These are phyloP conservation scores for Arctium minus DNA, from an alignment of 129 eudicot genomes.

Conservation along the genomic window DNA sequence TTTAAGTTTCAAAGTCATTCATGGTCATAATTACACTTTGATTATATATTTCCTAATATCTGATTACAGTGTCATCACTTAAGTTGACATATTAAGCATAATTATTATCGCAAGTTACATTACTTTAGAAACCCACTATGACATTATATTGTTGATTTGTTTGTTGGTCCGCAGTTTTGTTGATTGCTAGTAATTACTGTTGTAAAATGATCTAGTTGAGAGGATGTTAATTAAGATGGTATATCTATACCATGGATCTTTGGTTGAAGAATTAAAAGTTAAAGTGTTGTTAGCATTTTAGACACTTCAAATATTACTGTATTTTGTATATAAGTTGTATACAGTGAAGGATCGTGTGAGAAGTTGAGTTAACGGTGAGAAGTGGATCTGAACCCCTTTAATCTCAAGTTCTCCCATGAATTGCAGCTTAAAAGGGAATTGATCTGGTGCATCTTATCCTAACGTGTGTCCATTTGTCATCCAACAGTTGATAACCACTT, in stretches of 20 bases:
- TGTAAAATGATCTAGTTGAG: neutral
- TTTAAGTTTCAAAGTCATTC: conserved; percentile 1
- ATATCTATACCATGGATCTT: too few species aligned
- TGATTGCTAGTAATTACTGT: neutral
- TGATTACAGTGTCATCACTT: conserved; percentile 9
- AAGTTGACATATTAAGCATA: conserved; percentile 13
- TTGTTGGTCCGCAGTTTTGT: neutral
- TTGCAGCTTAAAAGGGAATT: too few species aligned
- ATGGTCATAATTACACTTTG: conserved; percentile 25
- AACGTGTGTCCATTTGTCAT: too few species aligned
- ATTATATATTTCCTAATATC: conserved; percentile 19
- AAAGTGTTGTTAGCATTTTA: neutral
- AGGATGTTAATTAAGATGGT: too few species aligned
- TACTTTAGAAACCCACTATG: neutral
- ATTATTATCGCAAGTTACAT: neutral
- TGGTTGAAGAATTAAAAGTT: too few species aligned
- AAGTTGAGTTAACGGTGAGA: too few species aligned
- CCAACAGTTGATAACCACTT: too few species aligned
- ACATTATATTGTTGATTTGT: neutral
- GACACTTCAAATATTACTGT: neutral
- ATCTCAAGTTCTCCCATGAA: too few species aligned
- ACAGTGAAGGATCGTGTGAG: too few species aligned
- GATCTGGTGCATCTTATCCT: too few species aligned
- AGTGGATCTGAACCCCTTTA: too few species aligned
- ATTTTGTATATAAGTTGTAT: too few species aligned